A percentile compares a stretch with the other conserved stretches of the same genome.
Conservation (phyloP, 1,284 basidiomycete genomes). For the Mycosarcoma maydis region DNA sequence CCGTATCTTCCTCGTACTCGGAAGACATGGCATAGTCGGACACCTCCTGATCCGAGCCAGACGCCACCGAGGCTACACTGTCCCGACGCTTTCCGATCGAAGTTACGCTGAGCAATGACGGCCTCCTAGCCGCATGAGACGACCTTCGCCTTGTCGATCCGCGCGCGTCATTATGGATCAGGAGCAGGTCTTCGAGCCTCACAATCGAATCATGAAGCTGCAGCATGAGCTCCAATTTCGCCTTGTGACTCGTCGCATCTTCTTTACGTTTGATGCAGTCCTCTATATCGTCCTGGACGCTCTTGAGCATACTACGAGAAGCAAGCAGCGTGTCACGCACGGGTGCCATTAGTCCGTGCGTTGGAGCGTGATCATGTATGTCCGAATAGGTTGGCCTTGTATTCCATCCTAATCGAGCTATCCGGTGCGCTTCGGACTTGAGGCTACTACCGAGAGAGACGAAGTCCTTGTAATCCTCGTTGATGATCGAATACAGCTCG, state of each 20-base stretch:
- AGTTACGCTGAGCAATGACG: constrained; percentile 16
- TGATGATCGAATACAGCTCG: constrained; percentile 92
- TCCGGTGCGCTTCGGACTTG: constrained; percentile 40
- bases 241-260: constrained; percentile 73
- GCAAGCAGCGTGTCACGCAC: constrained; percentile 34
- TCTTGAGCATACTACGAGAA: constrained; percentile 71
- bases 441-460: constrained; percentile 79
- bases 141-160: constrained; percentile 7
- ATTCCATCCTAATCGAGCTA: constrained; percentile 38
- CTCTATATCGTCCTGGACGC: constrained; percentile 79
- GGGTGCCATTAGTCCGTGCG: constrained; percentile 34
- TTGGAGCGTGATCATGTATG: not conserved
- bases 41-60: constrained; percentile 17
- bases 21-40: constrained; percentile 40
- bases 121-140: constrained; percentile 11
- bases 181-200: constrained; percentile 81
- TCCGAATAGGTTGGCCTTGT: not conserved
- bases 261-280: constrained; percentile 82
- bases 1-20: constrained; percentile 33
- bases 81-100: constrained; percentile 9
- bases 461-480: constrained; percentile 97
- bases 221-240: constrained; percentile 81
- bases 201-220: constrained; percentile 87
- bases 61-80: constrained; percentile 6
- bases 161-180: constrained; percentile 69